phyloP scores from a whole-genome alignment of 805 yeast genomes.

The Schwanniomyces sp. region DNA sequence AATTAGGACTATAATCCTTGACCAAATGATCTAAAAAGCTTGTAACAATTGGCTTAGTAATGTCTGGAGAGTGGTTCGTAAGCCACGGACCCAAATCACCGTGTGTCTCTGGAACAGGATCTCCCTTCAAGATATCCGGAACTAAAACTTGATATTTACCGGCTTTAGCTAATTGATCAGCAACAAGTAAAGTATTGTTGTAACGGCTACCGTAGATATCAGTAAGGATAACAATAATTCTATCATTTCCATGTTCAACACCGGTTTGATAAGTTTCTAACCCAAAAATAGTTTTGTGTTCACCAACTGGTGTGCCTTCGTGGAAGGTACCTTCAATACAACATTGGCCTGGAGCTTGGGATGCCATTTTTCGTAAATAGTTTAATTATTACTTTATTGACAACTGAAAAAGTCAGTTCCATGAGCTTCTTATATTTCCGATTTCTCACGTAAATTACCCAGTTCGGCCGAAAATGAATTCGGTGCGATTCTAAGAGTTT shows the following conservation, averaged over 20 bases:
- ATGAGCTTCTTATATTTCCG: neutral
- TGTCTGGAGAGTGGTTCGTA: conserved; percentile 48
- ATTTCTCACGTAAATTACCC: neutral
- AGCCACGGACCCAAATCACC: conserved; percentile 47
- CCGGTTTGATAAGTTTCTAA: conserved; percentile 35
- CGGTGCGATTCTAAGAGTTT: conserved; percentile 45
- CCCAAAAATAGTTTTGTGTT: conserved; percentile 40
- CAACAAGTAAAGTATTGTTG: conserved; percentile 59
- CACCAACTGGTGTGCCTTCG: conserved; percentile 53
- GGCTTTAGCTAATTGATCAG: conserved; percentile 60
- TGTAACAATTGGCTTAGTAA: conserved; percentile 48
- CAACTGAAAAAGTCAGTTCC: neutral
- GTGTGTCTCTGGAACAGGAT: conserved; percentile 22
- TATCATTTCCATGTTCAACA: conserved; percentile 28
- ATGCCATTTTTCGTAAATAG: conserved; percentile 37
- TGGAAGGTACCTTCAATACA: conserved; percentile 45
- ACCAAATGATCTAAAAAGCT: conserved; percentile 47
- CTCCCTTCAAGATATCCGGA: conserved; percentile 72
- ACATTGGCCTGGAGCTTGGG: conserved; percentile 53
- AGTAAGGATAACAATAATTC: conserved; percentile 60
- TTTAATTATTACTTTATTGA: neutral
- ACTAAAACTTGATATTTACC: conserved; percentile 63
- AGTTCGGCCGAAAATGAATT: no score
- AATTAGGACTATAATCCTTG: conserved; percentile 42
- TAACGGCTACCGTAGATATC: conserved; percentile 68